Base-by-base conservation (phyloP, 2,329 filamentous ascomycete genomes). In the Microcyclospora pomicola region DNA sequence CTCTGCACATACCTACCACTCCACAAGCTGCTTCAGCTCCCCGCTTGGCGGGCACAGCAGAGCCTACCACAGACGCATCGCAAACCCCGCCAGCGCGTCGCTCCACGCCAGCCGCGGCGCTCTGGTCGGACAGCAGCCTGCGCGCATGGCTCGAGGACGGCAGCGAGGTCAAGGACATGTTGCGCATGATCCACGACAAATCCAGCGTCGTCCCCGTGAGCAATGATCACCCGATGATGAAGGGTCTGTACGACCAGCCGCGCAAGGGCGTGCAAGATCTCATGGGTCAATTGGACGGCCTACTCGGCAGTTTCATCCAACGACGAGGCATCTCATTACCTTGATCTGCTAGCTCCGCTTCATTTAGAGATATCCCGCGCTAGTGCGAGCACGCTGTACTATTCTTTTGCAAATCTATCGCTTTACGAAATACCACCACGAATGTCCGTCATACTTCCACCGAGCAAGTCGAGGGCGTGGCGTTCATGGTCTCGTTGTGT, bases 151-250 rank as follows among this genome's bases (percentile, higher is more conserved):
- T 96, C 52, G 52, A 55, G 32, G 88, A 96, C 48, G 55, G 54
- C 34, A 85, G 91, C 49, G 77, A 84, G 43, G 85, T 98, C 48
- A 76, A 84, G 36, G 88, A 98, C 56, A 73, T 96, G 56, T 71
- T 96, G 36, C 73, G 87, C 29, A 82, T 98, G 43, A 85, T 98
- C 19, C 87, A 94, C 55, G 87, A 96, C 61, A 94, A 87, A 58
- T 82, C 77, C 11, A 82, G 87, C 42, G 77, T 92, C 12, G 72
- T 77, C 31, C 82, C 85, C 13, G 82, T 80, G 6, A 75, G 80
- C 1, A 72, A 74, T n/a, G 84, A 94, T 40, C 87, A 96, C 58
- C 88, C 88, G 0, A 70, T 93, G 33, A 84, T 82, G 36, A 75
- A 76, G 11, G 74, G 77, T 15, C 65, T 96, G 38, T 96, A 92